Conservation (phyloP, 805 yeast genomes). For the Isabelozyma rhagii region DNA sequence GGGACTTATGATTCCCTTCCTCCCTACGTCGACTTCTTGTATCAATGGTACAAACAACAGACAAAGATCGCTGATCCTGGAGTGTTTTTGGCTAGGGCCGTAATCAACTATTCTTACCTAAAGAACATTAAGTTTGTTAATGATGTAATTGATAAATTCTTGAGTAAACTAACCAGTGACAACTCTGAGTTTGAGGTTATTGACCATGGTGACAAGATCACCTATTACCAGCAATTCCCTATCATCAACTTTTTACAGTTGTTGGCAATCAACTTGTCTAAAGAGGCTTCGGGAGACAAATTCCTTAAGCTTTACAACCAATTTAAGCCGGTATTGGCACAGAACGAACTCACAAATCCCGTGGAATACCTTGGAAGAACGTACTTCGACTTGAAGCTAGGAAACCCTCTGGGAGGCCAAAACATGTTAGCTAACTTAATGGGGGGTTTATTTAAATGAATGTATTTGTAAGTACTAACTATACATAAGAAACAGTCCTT, state of each 20-base stretch:
- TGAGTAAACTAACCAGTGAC: conserved; percentile 11
- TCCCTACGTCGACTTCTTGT: conserved; percentile 42
- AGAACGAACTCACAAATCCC: conserved; percentile 39
- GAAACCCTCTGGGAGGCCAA: conserved; percentile 36
- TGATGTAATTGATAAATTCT: conserved; percentile 19
- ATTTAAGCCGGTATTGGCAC: conserved; percentile 38
- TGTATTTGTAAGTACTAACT: not conserved
- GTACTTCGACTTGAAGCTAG: conserved; percentile 55
- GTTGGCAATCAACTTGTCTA: conserved; percentile 54
- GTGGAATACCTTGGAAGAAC: conserved; percentile 57
- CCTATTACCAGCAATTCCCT: conserved; percentile 38
- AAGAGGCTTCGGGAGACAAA: conserved; percentile 38
- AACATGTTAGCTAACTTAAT: conserved; percentile 59
- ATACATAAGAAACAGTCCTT: too few relatives aligned
- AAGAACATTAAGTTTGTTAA: conserved; percentile 62
- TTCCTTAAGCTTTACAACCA: conserved; percentile 52
- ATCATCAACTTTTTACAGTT: conserved; percentile 70
- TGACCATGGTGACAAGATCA: conserved; percentile 28
- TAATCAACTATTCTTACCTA: conserved; percentile 70
- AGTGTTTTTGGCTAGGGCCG: conserved; percentile 50
- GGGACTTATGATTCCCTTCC: conserved; percentile 58
- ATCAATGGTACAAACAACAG: conserved; percentile 31
- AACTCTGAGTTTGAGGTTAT: conserved; percentile 9
- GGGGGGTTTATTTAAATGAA: conserved; percentile 47
- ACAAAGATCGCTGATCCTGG: conserved; percentile 33